A percentile compares a stretch with the other conserved stretches of the same genome.
Conservation (phyloP, 139 green algal species). For the Asterochloris erici region DNA sequence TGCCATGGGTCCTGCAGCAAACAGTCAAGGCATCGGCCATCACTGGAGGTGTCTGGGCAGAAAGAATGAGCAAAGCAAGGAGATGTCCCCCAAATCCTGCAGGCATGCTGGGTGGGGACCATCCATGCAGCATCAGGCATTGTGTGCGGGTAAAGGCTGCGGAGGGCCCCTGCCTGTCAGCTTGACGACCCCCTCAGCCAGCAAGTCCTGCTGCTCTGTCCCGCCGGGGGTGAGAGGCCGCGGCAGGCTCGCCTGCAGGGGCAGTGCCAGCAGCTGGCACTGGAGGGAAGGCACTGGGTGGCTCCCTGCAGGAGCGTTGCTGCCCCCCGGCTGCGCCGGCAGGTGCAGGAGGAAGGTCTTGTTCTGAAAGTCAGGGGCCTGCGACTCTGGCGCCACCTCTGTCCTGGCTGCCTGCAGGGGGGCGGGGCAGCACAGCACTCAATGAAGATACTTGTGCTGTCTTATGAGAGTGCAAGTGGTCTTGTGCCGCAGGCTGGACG, state of each 20-base stretch:
- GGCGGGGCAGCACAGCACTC: no score
- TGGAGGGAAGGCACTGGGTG: not conserved
- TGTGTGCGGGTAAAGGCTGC: not conserved
- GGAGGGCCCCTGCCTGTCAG: not conserved
- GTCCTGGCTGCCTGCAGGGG: conserved; percentile 6
- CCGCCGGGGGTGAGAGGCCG: not conserved
- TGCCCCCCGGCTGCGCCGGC: not conserved
- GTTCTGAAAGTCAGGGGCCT: conserved; percentile 3
- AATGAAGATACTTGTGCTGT: no score
- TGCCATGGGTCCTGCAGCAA: not conserved
- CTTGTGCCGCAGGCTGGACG: no score
- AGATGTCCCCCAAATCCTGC: not conserved
- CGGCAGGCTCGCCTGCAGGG: not conserved
- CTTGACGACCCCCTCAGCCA: not conserved
- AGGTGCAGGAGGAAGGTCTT: conserved; percentile 3
- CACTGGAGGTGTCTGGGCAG: not conserved
- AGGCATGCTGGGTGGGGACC: not conserved
- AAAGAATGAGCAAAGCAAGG: not conserved
- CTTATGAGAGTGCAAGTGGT: no score
- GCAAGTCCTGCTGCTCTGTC: not conserved
- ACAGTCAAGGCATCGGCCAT: no score
- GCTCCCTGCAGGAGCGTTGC: not conserved
- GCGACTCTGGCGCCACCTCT: not conserved
- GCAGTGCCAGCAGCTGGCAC: not conserved
- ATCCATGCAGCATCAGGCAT: not conserved